Conservation (phyloP, 352 stramenopile species). For the Phytophthora lateralis region DNA sequence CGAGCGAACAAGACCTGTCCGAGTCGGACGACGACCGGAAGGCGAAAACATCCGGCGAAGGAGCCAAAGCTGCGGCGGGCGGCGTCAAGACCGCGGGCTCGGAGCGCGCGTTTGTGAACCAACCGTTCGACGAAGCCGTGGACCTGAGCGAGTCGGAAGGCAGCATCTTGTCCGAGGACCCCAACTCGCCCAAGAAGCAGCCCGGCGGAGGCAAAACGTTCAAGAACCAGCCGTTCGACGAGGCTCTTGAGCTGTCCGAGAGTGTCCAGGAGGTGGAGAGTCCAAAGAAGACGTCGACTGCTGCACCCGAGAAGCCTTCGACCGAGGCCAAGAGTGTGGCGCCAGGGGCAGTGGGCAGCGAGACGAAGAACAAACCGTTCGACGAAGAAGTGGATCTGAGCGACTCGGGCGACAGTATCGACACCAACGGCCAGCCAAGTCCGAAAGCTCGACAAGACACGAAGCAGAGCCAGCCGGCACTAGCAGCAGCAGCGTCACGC, state of each 20-base stretch:
- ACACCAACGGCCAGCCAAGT: conserved; percentile 79
- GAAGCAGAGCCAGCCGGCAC: conserved; percentile 22
- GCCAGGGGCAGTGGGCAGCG: conserved; percentile 24
- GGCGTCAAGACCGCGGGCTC: conserved; percentile 33
- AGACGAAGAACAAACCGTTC: conserved; percentile 87
- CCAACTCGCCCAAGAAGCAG: conserved; percentile 70
- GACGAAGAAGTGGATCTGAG: conserved; percentile 89
- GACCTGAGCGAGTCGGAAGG: conserved; percentile 87
- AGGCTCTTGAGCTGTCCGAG: conserved; percentile 81
- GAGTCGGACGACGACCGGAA: conserved; percentile 63
- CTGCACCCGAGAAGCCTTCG: conserved; percentile 22
- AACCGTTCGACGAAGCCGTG: conserved; percentile 88
- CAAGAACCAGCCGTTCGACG: conserved; percentile 84
- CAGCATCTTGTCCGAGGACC: conserved; percentile 48
- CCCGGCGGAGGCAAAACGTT: conserved; percentile 26
- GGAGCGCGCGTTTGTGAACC: conserved; percentile 68
- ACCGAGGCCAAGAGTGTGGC: conserved; percentile 11
- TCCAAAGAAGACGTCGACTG: conserved; percentile 38
- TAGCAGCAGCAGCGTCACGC: conserved; percentile 8
- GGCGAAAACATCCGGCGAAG: conserved; percentile 13
- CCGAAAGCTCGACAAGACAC: conserved; percentile 37
- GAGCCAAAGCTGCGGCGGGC: not conserved
- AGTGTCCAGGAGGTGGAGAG: conserved; percentile 81
- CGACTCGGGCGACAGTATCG: conserved; percentile 84
- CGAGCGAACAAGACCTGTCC: conserved; percentile 76